Evolutionary conservation across 495 filamentous ascomycete genomes (phyloP), one percentile per base, ranked within the genome.

Genomic region (Parathielavia hyrcaniae): DNA sequence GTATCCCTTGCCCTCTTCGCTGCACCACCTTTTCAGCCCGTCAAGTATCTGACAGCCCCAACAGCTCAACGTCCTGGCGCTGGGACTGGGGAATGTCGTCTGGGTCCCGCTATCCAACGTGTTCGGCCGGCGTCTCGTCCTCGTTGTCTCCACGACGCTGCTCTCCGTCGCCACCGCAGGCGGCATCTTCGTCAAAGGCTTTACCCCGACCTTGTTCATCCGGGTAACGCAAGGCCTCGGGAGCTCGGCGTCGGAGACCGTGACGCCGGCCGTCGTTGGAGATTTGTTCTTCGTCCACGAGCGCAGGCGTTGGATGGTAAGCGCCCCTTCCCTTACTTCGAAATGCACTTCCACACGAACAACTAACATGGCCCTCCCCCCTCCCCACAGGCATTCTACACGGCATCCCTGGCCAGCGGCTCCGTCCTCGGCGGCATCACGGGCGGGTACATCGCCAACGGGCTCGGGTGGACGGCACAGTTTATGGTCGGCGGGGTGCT

Each of bases 61-160:
- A 19, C 36, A 70, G 66, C 52, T 64, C 36, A 71, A 71, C 44
- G 58, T 70, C 0, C 57, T 71, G 0, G 11, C 65, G 1, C 23
- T 69, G 4, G 69, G 67, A 1, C 39, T 70, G 6, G 61, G 67
- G 0, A 71, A 71, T 40, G 61, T 68, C 48, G 71, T 81, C 54
- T 81, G 79, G 76, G 76, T 77, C n/a, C 81, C 81, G 0, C 51
- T 84, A n/a, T 78, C 81, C 7, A 80, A 81, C 53, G 70, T 79
- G 11, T 83, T 69, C 54, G 81, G 81, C 5, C 73, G 79, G n/a
- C 76, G 81, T 4, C 78, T 77, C 6, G 71, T 81, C 35, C 75
- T 81, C 35, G 67, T 83, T 9, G 38, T 81, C 7, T 81, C 79
- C 7, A 64, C 75, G 1, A 53, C 79, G 11, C 66, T 71, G 40